Base-by-base conservation (phyloP, 495 filamentous ascomycete genomes). In the Talaromyces ruber region DNA sequence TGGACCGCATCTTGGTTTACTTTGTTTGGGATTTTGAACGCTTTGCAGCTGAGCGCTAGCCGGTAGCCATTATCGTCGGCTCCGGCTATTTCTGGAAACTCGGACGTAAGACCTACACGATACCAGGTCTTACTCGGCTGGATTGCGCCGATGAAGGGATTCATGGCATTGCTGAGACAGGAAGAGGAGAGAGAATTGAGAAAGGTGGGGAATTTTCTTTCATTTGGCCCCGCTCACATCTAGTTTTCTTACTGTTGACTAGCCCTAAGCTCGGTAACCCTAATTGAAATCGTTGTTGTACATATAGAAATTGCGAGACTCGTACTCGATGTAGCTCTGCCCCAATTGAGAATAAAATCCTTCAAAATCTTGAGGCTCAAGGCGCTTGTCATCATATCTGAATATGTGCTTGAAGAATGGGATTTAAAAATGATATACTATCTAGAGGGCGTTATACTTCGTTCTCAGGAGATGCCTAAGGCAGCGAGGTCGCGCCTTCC, bases 21-120 rank as follows among this genome's bases (percentile, higher is more conserved):
- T 16, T 58, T 64, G 32, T 71, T 70, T 29, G 83, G 79, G 32
- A 85, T 78, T 47, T 66, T 71, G 62, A 84, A 85, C 25, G 82
- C 80, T 64, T 82, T 85, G 75, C 84, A 86, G 26, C 75, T 73
- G 1, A 78, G 72, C 2, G 66, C 65, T 25, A 74, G 67, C 18
- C 65, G 67, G 1, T 64, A 64, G 50, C 58, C 68, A 16, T 77
- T 72, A 28, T 72, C 67, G 32, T 79, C 47, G 18, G 8, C 73
- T 9, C 66, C 64, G 11, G 70, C 69, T 22, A 83, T 64, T 52
- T 85, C 77, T 14, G 82, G 81, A 51, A 84, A 79, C 9, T 74
- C 74, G 0, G 84, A 84, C 3, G 69, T 65, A 5, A 76, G 71
- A 28, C 83, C 83, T 58, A 78, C 77, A 1, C 50, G 66, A 7